These are phyloP conservation scores for Francoa sonchifolia DNA, from an alignment of 441 rosid species.

Conservation along the genomic window DNA sequence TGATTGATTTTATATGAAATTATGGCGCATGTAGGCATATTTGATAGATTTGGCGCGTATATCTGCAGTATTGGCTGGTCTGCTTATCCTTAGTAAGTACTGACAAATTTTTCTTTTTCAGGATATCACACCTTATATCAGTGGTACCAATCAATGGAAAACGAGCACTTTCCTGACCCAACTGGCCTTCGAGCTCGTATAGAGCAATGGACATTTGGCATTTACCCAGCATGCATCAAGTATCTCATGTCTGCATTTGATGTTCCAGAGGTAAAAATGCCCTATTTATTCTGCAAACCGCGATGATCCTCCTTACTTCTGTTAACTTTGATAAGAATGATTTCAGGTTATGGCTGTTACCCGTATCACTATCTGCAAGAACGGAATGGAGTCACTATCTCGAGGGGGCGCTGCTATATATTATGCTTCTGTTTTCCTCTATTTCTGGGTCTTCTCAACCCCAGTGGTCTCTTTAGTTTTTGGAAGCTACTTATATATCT, in stretches of 20 bases:
- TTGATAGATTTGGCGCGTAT: too few relatives aligned
- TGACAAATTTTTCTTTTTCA: constrained; percentile 17
- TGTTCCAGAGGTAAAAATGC: constrained; percentile 74
- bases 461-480: constrained; percentile 89
- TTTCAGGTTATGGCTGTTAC: constrained; percentile 92
- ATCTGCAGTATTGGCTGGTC: neutral
- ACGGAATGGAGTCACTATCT: constrained; percentile 64
- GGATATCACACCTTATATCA: constrained; percentile 89
- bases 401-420: constrained; percentile 82
- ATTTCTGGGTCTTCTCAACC: constrained; percentile 97
- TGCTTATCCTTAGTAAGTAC: neutral
- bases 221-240: constrained; percentile 96
- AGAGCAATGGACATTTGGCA: constrained; percentile 96
- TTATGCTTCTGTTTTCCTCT: constrained; percentile 89
- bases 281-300: neutral
- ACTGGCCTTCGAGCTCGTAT: constrained; percentile 93
- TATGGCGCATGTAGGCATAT: too few relatives aligned
- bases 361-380: constrained; percentile 76
- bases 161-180: constrained; percentile 96
- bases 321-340: constrained; percentile 5
- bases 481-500: constrained; percentile 90
- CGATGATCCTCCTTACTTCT: constrained; percentile 1
- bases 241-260: constrained; percentile 99
- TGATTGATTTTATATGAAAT: too few relatives aligned
- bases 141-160: constrained; percentile 93